A percentile compares a stretch with the other conserved stretches of the same genome.
These are phyloP conservation scores for Gardenia jasminoides DNA, from an alignment of 257 asterid genomes.

Conservation along the genomic window DNA sequence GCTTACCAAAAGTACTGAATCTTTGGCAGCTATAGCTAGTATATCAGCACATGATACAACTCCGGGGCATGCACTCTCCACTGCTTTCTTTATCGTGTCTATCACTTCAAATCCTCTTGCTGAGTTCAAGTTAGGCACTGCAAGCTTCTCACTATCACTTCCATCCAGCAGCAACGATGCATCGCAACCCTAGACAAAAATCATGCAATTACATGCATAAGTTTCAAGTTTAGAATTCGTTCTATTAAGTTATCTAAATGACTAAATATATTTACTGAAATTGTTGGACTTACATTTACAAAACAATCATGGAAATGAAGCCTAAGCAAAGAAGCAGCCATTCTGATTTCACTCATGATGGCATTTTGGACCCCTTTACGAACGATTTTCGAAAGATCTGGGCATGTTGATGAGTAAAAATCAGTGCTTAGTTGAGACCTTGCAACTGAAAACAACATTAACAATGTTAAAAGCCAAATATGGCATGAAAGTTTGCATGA, in stretches of 20 bases:
- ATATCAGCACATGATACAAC: conserved; percentile 78
- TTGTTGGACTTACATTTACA: conserved; percentile 52
- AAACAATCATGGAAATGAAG: conserved; percentile 86
- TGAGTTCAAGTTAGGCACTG: conserved; percentile 59
- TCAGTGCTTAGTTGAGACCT: conserved; percentile 53
- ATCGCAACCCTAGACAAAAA: conserved; percentile 67
- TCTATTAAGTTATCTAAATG: background rate
- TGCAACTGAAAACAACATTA: conserved; percentile 36
- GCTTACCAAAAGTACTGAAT: conserved; percentile 54
- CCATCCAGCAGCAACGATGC: conserved; percentile 80
- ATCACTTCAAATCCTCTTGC: conserved; percentile 78
- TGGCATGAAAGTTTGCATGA: conserved; percentile 9
- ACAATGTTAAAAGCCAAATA: conserved; percentile 19
- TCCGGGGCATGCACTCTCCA: conserved; percentile 56
- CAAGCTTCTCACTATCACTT: conserved; percentile 63
- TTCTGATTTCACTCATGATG: conserved; percentile 64
- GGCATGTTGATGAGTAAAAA: conserved; percentile 58
- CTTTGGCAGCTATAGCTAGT: conserved; percentile 63
- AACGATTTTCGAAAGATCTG: conserved; percentile 43
- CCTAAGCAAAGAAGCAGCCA: conserved; percentile 81
- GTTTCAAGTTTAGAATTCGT: background rate
- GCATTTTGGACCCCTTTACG: conserved; percentile 60
- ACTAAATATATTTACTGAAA: no score
- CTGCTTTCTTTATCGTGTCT: conserved; percentile 54
- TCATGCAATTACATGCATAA: background rate